Conservation (phyloP, 2,329 filamentous ascomycete species). For the Chaetoscypha palmicola region DNA sequence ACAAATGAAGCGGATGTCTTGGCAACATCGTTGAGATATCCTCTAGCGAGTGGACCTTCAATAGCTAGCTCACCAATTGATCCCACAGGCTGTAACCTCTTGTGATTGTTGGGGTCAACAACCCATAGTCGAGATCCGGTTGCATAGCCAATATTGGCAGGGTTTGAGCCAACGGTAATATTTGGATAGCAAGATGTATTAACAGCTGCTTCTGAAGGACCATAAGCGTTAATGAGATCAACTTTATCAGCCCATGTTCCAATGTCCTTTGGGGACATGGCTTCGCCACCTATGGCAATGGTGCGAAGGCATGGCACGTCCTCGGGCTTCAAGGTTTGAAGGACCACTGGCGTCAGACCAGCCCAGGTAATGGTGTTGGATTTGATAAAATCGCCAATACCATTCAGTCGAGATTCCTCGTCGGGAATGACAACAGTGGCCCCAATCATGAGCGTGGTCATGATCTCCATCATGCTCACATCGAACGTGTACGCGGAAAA, state of each 20-base stretch:
- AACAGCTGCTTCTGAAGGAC: slow-evolving; percentile 29
- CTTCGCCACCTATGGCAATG: slow-evolving; percentile 27
- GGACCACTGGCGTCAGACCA: slow-evolving; percentile 28
- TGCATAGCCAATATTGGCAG: slow-evolving; percentile 7
- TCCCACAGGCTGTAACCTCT: slow-evolving; percentile 5
- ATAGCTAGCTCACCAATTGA: slow-evolving; percentile 18
- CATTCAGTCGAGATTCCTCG: slow-evolving; percentile 33
- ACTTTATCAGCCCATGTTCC: slow-evolving; percentile 32
- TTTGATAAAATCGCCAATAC: slow-evolving; percentile 30
- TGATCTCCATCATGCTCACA: slow-evolving; percentile 33
- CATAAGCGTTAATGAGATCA: slow-evolving; percentile 38
- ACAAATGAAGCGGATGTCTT: slow-evolving; percentile 7
- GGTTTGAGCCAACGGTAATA: slow-evolving; percentile 1
- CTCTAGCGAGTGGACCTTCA: slow-evolving; percentile 49
- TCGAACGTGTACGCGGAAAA: slow-evolving; percentile 31
- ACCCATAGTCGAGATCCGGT: slow-evolving; percentile 4
- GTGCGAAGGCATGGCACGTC: slow-evolving; percentile 20
- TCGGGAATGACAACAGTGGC: slow-evolving; percentile 36
- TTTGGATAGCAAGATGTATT: slow-evolving; percentile 11
- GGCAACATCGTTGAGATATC: slow-evolving; percentile 46
- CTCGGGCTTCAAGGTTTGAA: slow-evolving; percentile 20
- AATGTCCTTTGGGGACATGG: slow-evolving; percentile 34
- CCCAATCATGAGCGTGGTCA: slow-evolving; percentile 30
- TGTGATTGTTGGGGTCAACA: slow-evolving; percentile 1
- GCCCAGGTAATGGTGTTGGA: slow-evolving; percentile 21